phyloP scores from a whole-genome alignment of 257 asterid genomes.

The Plantago elongata region DNA sequence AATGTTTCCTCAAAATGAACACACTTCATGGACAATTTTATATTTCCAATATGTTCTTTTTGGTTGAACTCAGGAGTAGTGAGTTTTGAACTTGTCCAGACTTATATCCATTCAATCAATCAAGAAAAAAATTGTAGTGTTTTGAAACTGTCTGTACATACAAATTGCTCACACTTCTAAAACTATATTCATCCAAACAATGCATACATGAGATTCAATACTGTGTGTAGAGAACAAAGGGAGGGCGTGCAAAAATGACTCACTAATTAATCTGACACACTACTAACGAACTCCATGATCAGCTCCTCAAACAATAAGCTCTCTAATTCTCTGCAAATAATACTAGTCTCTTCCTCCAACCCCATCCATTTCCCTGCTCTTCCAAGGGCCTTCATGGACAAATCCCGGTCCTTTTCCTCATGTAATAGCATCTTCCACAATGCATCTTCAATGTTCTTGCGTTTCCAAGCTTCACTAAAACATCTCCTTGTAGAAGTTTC shows the following conservation, averaged over 20 bases:
- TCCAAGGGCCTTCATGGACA: conserved; percentile 34
- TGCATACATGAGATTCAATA: too few species aligned
- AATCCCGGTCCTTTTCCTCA: conserved; percentile 38
- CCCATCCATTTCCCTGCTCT: conserved; percentile 44
- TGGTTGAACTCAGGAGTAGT: too few species aligned
- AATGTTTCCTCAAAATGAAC: too few species aligned
- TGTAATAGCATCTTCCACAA: conserved; percentile 49
- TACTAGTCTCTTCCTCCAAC: conserved; percentile 43
- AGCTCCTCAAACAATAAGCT: conserved; percentile 50
- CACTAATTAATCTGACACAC: conserved; percentile 26
- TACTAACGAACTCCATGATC: conserved; percentile 40
- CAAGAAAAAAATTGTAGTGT: too few species aligned
- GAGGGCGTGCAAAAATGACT: not conserved
- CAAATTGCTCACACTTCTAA: too few species aligned
- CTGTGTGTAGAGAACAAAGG: too few species aligned
- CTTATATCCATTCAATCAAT: too few species aligned
- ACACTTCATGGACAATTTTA: too few species aligned
- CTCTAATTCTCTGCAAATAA: conserved; percentile 57
- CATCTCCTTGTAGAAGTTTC: conserved; percentile 22
- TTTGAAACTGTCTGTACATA: too few species aligned
- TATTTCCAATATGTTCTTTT: too few species aligned
- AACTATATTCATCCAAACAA: too few species aligned
- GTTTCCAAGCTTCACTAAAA: conserved; percentile 27
- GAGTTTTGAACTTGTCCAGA: too few species aligned
- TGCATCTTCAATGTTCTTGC: conserved; percentile 61